These are phyloP conservation scores for Periconia macrospinosa DNA, from an alignment of 2,329 filamentous ascomycete species.

Conservation along the genomic window DNA sequence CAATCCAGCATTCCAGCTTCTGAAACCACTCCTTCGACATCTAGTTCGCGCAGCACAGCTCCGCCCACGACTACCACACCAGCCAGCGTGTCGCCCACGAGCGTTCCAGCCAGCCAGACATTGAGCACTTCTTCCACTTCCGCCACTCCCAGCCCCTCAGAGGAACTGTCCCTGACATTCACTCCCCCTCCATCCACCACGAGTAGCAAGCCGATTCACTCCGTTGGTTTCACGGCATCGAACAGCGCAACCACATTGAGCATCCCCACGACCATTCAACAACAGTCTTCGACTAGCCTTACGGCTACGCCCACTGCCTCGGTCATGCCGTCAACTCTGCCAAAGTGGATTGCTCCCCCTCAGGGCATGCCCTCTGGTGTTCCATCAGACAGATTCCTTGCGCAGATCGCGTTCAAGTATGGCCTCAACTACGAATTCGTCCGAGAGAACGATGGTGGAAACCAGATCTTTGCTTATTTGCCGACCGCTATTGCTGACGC, in stretches of 20 bases:
- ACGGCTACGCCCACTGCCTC: slow-evolving; percentile 44
- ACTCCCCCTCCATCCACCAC: slow-evolving; percentile 24
- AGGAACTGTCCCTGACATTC: slow-evolving; percentile 15
- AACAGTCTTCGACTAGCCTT: slow-evolving; percentile 53
- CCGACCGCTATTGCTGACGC: slow-evolving; percentile 71
- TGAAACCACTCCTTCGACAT: neutral
- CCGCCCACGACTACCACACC: slow-evolving; percentile 9
- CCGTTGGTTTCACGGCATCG: slow-evolving; percentile 51
- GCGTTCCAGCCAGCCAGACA: neutral
- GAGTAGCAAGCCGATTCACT: slow-evolving; percentile 28
- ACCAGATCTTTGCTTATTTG: slow-evolving; percentile 81
- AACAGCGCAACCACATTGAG: slow-evolving; percentile 50
- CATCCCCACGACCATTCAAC: slow-evolving; percentile 65
- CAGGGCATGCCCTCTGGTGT: slow-evolving; percentile 55
- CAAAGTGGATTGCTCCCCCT: slow-evolving; percentile 74
- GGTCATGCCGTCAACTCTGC: slow-evolving; percentile 67
- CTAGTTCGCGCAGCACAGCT: neutral
- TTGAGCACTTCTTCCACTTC: slow-evolving; percentile 6
- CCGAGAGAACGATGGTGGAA: slow-evolving; percentile 65
- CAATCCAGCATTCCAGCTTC: neutral
- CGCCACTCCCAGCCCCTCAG: slow-evolving; percentile 4
- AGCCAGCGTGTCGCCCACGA: slow-evolving; percentile 3
- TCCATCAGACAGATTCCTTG: slow-evolving; percentile 68
- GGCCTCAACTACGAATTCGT: slow-evolving; percentile 85
- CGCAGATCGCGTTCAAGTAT: slow-evolving; percentile 84